Evolutionary conservation across 75 land plant species (phyloP).

Genomic region (Sequoiadendron giganteum): DNA sequence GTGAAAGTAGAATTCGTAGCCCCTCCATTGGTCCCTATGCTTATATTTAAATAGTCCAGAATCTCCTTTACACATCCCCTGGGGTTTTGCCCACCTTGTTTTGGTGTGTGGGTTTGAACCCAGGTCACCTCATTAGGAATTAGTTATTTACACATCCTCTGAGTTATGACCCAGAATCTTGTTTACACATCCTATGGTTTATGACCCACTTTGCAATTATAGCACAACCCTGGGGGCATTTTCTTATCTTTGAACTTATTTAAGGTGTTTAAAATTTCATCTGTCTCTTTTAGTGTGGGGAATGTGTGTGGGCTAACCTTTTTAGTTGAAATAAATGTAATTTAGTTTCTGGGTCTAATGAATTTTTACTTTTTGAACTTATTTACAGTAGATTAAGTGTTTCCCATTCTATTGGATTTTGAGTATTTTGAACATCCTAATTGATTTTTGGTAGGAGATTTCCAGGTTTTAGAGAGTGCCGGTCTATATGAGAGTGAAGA

Average conservation of each 20-base stretch:
- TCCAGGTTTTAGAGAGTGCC: conserved; percentile 58
- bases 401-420: background rate
- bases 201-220: background rate
- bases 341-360: background rate
- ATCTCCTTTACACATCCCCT: background rate
- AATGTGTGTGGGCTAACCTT: background rate
- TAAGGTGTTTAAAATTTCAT: background rate
- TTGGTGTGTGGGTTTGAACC: background rate
- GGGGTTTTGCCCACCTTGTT: background rate
- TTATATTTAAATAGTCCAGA: too few species aligned
- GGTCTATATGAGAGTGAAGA: conserved; percentile 82
- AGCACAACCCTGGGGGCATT: too few species aligned
- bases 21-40: background rate
- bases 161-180: too few species aligned
- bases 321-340: background rate
- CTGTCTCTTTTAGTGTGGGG: background rate
- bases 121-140: background rate
- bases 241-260: background rate
- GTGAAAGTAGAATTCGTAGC: background rate
- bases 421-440: background rate
- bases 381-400: background rate
- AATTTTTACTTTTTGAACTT: background rate
- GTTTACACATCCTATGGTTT: too few species aligned
- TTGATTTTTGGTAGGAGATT: background rate
- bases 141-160: too few species aligned